Conservation (phyloP, 208 protist species). For the Leishmania amazonensis region DNA sequence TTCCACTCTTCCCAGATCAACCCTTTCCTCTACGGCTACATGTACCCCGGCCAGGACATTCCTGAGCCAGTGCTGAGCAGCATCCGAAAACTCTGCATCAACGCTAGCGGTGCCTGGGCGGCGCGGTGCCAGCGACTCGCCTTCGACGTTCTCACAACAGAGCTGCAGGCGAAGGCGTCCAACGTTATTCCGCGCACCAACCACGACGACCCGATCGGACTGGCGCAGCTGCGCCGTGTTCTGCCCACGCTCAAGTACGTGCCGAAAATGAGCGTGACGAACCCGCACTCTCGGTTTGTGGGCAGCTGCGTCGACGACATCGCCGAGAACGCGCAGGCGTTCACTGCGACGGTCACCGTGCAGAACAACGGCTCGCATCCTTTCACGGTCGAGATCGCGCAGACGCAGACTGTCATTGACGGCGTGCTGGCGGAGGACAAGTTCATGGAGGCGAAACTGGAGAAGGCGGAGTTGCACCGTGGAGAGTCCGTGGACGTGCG, state of each 20-base stretch:
- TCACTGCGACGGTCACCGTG: conserved; percentile 52
- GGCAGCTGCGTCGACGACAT: conserved; percentile 37
- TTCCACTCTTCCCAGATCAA: conserved; percentile 75
- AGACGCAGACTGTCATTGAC: conserved; percentile 80
- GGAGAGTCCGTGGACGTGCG: conserved; percentile 69
- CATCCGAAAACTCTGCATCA: conserved; percentile 63
- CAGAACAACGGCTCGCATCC: conserved; percentile 59
- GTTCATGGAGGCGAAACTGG: conserved; percentile 47
- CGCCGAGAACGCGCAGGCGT: conserved; percentile 29
- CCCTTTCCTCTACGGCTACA: conserved; percentile 73
- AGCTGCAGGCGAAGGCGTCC: conserved; percentile 58
- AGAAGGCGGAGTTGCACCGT: conserved; percentile 50
- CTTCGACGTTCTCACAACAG: conserved; percentile 55
- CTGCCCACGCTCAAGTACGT: conserved; percentile 61
- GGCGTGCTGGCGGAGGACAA: conserved; percentile 53
- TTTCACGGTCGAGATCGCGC: conserved; percentile 53
- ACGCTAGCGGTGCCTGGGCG: conserved; percentile 62
- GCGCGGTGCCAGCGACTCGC: conserved; percentile 73
- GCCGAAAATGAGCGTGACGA: conserved; percentile 55
- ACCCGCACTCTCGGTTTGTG: conserved; percentile 64
- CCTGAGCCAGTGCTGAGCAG: conserved; percentile 52
- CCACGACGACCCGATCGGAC: conserved; percentile 60
- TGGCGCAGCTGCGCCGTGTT: conserved; percentile 61
- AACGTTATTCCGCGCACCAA: conserved; percentile 55
- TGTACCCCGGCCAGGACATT: conserved; percentile 59